Evolutionary conservation across 306 rosid species (phyloP), one percentile per base, ranked within the genome.

Genomic region (Vigna reflexopilosa): DNA sequence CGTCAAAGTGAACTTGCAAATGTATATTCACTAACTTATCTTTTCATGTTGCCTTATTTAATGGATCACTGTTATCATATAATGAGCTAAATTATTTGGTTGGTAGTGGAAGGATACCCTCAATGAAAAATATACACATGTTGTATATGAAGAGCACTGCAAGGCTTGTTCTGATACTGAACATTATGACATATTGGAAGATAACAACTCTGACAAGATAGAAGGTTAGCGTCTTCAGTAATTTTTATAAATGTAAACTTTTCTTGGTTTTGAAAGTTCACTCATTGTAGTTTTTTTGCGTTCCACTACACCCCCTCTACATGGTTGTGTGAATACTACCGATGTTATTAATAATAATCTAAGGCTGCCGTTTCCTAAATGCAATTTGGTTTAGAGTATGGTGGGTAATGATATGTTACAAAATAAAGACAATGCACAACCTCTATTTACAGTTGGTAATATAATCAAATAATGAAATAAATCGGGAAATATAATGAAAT

Each of bases 71-170:
- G 19, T 73, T 72, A 49, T 67, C 24, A 16, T 75, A 9, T 57
- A 49, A 47, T 74, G 52, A 85, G 38, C 45, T 14, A 45, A 38
- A 72, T 14, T 61, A 5, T 81, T 82, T 84, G 80, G 62, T 77
- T 67, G 50, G 70, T 79, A 96, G 99, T 93, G 97, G 98, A 93
- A 88, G 78, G 97, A 89, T 78, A 70, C 83, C 67, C 70, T 87
- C 68, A 90, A 93, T 40, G 98, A 93, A 83, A 91, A 88, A 76
- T 96, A 93, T 89, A 97, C 97, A 7, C 99, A 96, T 87, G 77
- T 96, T 54, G 98, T 96, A 24, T 89, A 90, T 82, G 94, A 96
- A 85, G 99, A 96, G 73, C 98, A 73, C 72, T 91, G 98, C 90
- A 93, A 96, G 81, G 99, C 91, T 57, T 85, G 76, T 59, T 57